These are phyloP conservation scores for Candida fluviatilis DNA, from an alignment of 805 yeast genomes.

Conservation along the genomic window DNA sequence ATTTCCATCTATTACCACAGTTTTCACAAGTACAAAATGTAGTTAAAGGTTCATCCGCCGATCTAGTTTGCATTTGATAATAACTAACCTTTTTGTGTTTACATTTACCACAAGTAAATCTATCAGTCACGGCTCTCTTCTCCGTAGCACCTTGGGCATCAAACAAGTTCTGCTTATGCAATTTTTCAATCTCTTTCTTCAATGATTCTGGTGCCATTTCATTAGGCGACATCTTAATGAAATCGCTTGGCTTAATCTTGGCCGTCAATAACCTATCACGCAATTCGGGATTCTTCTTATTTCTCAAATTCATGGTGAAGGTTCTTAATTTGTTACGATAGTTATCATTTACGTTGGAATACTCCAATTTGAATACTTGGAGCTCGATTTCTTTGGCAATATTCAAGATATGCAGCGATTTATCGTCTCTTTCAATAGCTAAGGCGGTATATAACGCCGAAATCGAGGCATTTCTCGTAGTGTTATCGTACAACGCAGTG, in stretches of 20 bases:
- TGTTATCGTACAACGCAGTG: constrained; percentile 63
- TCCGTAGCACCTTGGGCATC: constrained; percentile 98
- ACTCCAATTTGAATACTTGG: constrained; percentile 61
- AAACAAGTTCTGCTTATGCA: constrained; percentile 83
- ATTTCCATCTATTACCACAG: constrained; percentile 98
- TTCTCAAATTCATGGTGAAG: constrained; percentile 80
- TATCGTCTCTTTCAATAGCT: constrained; percentile 68
- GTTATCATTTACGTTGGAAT: constrained; percentile 50
- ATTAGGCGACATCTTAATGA: constrained; percentile 82
- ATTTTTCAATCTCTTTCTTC: constrained; percentile 77
- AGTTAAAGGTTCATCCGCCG: constrained; percentile 98
- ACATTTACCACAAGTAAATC: constrained; percentile 97
- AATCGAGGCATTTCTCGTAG: constrained; percentile 80
- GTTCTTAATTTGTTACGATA: constrained; percentile 85
- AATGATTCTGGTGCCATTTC: constrained; percentile 94
- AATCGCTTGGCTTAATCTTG: constrained; percentile 59
- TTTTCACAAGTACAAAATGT: constrained; percentile 97
- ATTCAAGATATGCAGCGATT: constrained; percentile 54
- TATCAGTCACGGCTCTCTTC: constrained; percentile 91
- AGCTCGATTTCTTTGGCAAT: constrained; percentile 70
- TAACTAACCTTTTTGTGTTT: constrained; percentile 95
- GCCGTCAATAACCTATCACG: constrained; percentile 64
- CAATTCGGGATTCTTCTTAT: constrained; percentile 84
- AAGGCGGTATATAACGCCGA: constrained; percentile 84
- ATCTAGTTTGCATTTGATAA: constrained; percentile 96